These are phyloP conservation scores for Daucus carota DNA, from an alignment of 129 eudicot genomes.

Conservation along the genomic window DNA sequence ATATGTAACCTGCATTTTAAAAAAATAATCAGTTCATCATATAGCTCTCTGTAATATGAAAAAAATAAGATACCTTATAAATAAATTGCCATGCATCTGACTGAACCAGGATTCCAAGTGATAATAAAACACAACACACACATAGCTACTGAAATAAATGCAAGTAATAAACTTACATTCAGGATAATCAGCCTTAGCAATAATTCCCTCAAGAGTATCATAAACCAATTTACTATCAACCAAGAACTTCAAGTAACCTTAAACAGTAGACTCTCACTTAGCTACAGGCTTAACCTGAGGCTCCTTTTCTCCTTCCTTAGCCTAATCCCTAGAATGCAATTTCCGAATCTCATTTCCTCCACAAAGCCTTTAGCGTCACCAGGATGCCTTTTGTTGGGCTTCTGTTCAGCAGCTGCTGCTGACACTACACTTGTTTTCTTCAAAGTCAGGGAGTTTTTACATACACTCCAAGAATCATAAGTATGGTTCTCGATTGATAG, in stretches of 20 bases:
- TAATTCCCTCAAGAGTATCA: conserved; percentile 79
- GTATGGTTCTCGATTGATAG: conserved; percentile 25
- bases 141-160: not conserved
- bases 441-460: not conserved
- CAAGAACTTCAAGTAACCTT: conserved; percentile 86
- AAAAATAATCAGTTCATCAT: not conserved
- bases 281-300: conserved; percentile 61
- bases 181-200: conserved; percentile 56
- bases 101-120: too few relatives aligned
- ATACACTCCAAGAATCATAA: conserved; percentile 6
- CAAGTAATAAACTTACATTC: conserved; percentile 51
- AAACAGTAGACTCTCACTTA: conserved; percentile 73
- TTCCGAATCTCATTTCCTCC: conserved; percentile 98
- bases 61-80: not conserved
- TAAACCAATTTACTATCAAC: conserved; percentile 88
- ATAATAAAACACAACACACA: not conserved
- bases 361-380: conserved; percentile 81
- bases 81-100: not conserved
- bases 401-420: conserved; percentile 37
- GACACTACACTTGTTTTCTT: conserved; percentile 15
- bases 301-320: conserved; percentile 86
- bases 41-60: not conserved
- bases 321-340: conserved; percentile 72
- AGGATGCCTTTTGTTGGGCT: conserved; percentile 43
- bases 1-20: not conserved